Base-by-base conservation (phyloP, 805 yeast species). In the Brettanomyces sp. region DNA sequence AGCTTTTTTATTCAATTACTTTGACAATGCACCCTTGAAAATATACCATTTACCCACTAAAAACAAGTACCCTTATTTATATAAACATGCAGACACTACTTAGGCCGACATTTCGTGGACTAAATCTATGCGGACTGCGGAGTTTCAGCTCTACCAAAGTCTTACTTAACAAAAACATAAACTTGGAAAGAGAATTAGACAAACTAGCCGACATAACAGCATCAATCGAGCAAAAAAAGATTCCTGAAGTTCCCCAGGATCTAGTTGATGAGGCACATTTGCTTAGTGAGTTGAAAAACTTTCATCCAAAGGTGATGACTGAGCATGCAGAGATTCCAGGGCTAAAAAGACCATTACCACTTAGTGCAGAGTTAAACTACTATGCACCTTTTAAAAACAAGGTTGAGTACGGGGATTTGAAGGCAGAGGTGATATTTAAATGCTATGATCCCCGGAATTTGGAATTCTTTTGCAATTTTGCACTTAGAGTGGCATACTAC, bases 401-500 rank as follows among this genome's bases (percentile, higher is more conserved):
- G 37, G 68, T 74, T 28, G 79, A 78, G 30, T 76, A 85, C 55
- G 90, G 93, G 3, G 79, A 86, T 60, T 68, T 79, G 48, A 89
- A 83, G 21, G 95, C 95, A n/a, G 84, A 79, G 50, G 59, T 91
- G 39, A 79, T 78, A 41, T 72, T 91, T 54, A 77, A 84, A 52
- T 82, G 91, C 8, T 84, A 76, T 62, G 85, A 82, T 48, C 73
- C 77, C 45, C 78, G 78, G 48, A 83, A 81, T 56, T 63, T 91
- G 50, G 85, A 83, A 41, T 76, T 90, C 52, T 82, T 81, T 51
- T 72, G 85, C 28, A 95, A 91, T 64, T 93, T 93, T 64, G 86
- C 93, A 3, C 70, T 85, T 46, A 79, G 99, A 65, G 88, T 89
- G 0, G 98, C 96, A 0, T 93, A 77, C 62, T 93, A 85, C 65